Evolutionary conservation across 352 stramenopile species (phyloP), one percentile per base, ranked within the genome.

Genomic region (Paralagenidium karlingii): DNA sequence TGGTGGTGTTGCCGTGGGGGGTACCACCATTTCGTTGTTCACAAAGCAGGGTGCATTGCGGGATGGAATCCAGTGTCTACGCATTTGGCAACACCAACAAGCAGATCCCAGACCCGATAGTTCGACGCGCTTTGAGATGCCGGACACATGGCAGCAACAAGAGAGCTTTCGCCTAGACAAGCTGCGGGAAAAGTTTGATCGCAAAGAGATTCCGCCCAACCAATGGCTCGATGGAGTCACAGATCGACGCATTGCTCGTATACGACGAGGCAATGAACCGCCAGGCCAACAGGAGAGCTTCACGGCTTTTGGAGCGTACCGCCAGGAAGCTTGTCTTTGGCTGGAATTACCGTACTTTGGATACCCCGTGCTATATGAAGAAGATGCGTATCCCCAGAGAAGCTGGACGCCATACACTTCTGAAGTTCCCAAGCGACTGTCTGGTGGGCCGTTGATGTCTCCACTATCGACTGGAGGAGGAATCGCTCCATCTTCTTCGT

Each of bases 211-310:
- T 34, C 48, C 65, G 19, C 64, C 68, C 15, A 86, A 89, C 49
- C 78, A 94, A 47, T 96, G 84, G 86, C 89, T 96, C 58, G 86
- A 96, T 45, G 79, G 73, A 39, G 73, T 92, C 29, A 92, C 78
- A 11, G 74, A 89, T 45, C 71, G 78, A 32, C 75, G 78, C 34
- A 92, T 92, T 46, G 73, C 73, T 21, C 67, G 78, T 3, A 92
- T 88, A n/a, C 73, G 73, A 10, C 66, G 75, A 19, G 77, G 75
- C 22, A 81, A 65, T 21, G 78, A 92, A 38, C 77, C 74, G 6
- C 78, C 78, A 0, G 69, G 68, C 1, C 53, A 58, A 26, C 80
- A 71, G 40, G 78, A 92, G 28, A 53, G 62, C 8, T 60, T 88
- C 11, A 70, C 71, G 0, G 69, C 78, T 5, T 92, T 89, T 45